Evolutionary conservation across 768 basidiomycete species (phyloP).

Genomic region (Cyathus striatus): DNA sequence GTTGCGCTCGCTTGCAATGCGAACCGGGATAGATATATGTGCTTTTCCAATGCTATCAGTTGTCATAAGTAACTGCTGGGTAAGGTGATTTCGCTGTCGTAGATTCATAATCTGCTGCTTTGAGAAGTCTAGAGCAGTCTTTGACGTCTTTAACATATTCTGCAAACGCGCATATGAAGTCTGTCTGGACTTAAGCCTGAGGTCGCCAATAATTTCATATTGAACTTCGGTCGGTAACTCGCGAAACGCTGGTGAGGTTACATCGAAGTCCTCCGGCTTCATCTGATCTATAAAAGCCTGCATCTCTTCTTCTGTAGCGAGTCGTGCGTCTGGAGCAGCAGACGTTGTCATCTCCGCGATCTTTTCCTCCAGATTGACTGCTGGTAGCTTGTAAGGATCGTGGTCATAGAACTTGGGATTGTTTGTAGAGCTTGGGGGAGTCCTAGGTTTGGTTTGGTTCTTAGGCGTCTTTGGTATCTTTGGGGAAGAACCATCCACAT

Average conservation of each 20-base stretch:
- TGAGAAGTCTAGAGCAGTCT: slow-evolving; percentile 91
- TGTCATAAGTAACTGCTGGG: slow-evolving; percentile 88
- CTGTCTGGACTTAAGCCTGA: slow-evolving; percentile 90
- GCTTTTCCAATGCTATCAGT: slow-evolving; percentile 92
- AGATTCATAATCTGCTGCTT: slow-evolving; percentile 93
- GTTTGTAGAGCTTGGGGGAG: slow-evolving; percentile 47
- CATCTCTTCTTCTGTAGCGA: slow-evolving; percentile 95
- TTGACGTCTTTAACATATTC: slow-evolving; percentile 77
- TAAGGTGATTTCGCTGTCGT: slow-evolving; percentile 82
- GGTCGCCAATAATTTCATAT: slow-evolving; percentile 96
- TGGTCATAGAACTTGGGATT: slow-evolving; percentile 67
- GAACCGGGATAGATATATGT: slow-evolving; percentile 83
- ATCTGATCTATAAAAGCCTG: slow-evolving; percentile 92
- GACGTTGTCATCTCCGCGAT: slow-evolving; percentile 59
- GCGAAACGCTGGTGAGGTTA: slow-evolving; percentile 83
- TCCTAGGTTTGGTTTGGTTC: slow-evolving; percentile 25
- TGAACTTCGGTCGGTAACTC: slow-evolving; percentile 94
- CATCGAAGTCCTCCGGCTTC: slow-evolving; percentile 92
- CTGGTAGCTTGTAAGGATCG: slow-evolving; percentile 93
- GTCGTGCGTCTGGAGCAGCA: slow-evolving; percentile 74
- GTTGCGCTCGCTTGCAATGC: slow-evolving; percentile 94
- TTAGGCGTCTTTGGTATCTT: too few relatives aligned
- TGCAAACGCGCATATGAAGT: slow-evolving; percentile 89
- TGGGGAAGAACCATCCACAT: slow-evolving; percentile 53
- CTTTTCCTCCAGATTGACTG: slow-evolving; percentile 62